Evolutionary conservation across 2,329 filamentous ascomycete genomes (phyloP).

Genomic region (Fusarium euwallaceae): DNA sequence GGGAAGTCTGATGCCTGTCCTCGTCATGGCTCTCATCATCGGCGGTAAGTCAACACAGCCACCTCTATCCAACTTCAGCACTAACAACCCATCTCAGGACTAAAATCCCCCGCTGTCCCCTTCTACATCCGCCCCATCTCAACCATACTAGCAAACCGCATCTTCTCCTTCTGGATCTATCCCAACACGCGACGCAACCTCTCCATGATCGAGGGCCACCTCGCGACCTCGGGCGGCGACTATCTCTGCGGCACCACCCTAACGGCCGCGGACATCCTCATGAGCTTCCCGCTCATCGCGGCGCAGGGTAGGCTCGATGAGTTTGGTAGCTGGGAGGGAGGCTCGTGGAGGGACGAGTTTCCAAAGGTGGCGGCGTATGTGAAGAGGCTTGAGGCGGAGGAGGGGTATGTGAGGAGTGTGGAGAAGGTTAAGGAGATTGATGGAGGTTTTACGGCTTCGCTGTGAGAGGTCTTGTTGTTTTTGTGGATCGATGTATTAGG

Average conservation of each 20-base stretch:
- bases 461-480: slow-evolving; percentile 14
- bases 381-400: slow-evolving; percentile 57
- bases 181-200: slow-evolving; percentile 65
- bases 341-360: slow-evolving; percentile 54
- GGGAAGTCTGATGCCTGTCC: slow-evolving; percentile 81
- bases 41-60: slow-evolving; percentile 53
- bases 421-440: slow-evolving; percentile 65
- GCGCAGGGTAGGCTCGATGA: slow-evolving; percentile 55
- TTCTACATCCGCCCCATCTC: slow-evolving; percentile 68
- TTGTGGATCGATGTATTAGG: not conserved
- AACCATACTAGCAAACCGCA: slow-evolving; percentile 56
- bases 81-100: slow-evolving; percentile 45
- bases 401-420: slow-evolving; percentile 62
- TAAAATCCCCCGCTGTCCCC: slow-evolving; percentile 62
- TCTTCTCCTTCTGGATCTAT: slow-evolving; percentile 57
- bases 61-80: not conserved
- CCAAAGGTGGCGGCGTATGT: slow-evolving; percentile 64
- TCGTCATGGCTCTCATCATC: slow-evolving; percentile 75
- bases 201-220: slow-evolving; percentile 63
- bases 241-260: slow-evolving; percentile 65
- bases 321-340: slow-evolving; percentile 58
- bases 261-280: slow-evolving; percentile 66
- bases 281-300: slow-evolving; percentile 66
- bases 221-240: slow-evolving; percentile 58
- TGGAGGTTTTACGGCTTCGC: slow-evolving; percentile 49